phyloP scores from a whole-genome alignment of 2,329 filamentous ascomycete genomes.

The Beauveria scarabaeidicola region DNA sequence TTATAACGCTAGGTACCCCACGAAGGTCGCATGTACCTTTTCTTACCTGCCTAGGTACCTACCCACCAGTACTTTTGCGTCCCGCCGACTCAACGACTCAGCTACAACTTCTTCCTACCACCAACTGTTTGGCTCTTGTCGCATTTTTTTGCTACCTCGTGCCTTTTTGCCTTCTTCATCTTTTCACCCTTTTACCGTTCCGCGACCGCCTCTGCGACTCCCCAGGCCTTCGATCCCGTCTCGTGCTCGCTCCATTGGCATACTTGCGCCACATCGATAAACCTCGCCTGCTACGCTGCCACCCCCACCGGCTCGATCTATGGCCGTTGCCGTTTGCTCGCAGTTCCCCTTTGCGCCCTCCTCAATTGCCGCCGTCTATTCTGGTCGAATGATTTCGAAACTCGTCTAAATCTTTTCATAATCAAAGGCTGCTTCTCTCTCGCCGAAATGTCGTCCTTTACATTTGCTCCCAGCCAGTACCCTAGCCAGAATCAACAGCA shows the following conservation, averaged over 20 bases:
- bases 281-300: not conserved
- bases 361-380: not conserved
- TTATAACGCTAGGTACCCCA: not conserved
- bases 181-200: not conserved
- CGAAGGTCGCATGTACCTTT: not conserved
- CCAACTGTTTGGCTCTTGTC: conserved; percentile 1
- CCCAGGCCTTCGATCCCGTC: not conserved
- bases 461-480: conserved; percentile 55
- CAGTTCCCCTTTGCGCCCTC: not conserved
- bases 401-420: conserved; percentile 33
- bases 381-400: not conserved
- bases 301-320: conserved; percentile 6
- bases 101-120: conserved; percentile 5
- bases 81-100: conserved; percentile 8
- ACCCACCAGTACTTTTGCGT: conserved; percentile 8
- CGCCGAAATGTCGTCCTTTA: conserved; percentile 68
- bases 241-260: not conserved
- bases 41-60: not conserved
- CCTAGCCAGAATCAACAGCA: conserved; percentile 38
- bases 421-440: conserved; percentile 53
- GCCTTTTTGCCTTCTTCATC: not conserved
- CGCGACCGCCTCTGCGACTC: not conserved
- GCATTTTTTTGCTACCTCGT: not conserved
- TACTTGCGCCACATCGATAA: conserved; percentile 1
- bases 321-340: conserved; percentile 6